A percentile compares a stretch with the other conserved stretches of the same genome.
phyloP scores from a whole-genome alignment of 805 yeast genomes.

The Pichia rugopelliculosa region DNA sequence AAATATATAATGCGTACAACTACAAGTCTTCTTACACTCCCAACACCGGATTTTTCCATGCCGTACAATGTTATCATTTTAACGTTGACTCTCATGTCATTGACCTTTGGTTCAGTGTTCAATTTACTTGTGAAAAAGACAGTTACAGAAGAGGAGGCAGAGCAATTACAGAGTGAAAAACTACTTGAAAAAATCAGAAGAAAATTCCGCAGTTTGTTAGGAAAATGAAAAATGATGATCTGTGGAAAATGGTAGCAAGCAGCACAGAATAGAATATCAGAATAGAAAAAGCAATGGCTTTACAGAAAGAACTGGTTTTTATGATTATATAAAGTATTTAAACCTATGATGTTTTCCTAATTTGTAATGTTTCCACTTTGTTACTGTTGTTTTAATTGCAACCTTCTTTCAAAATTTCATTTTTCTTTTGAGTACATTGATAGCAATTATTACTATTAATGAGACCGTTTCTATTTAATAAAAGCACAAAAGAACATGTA shows the following conservation, averaged over 20 bases:
- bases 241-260: background rate
- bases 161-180: conserved; percentile 19
- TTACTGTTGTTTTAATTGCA: too few relatives aligned
- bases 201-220: conserved; percentile 4
- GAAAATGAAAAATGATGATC: background rate
- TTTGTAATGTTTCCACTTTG: too few relatives aligned
- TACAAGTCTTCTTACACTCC: conserved; percentile 76
- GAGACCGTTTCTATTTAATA: too few relatives aligned
- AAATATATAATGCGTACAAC: conserved; percentile 65
- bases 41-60: conserved; percentile 98
- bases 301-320: too few relatives aligned
- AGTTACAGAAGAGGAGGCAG: conserved; percentile 68
- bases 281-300: too few relatives aligned
- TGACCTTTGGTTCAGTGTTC: conserved; percentile 81
- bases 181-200: conserved; percentile 13
- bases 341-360: too few relatives aligned
- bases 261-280: background rate
- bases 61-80: conserved; percentile 95
- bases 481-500: background rate
- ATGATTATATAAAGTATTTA: too few relatives aligned
- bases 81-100: conserved; percentile 88
- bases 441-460: too few relatives aligned
- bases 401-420: too few relatives aligned
- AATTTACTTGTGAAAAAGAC: conserved; percentile 69
- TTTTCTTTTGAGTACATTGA: too few relatives aligned